Conservation (phyloP, 805 yeast species). For the Blastobotrys americana region DNA sequence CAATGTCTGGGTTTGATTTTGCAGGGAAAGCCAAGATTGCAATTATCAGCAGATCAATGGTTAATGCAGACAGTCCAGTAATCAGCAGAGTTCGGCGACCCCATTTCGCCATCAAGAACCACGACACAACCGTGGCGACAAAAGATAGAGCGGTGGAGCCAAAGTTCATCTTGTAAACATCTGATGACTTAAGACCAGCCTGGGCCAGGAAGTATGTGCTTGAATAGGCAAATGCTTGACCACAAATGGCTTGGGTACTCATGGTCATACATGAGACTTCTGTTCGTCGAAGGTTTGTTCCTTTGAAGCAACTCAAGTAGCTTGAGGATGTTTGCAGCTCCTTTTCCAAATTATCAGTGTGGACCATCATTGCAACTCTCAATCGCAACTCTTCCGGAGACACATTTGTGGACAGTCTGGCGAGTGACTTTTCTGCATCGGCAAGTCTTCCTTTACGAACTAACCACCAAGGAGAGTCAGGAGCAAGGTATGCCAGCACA, state of each 20-base stretch:
- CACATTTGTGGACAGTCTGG: constrained; percentile 25
- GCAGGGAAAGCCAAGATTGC: constrained; percentile 15
- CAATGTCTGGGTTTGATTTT: constrained; percentile 14
- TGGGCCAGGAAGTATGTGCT: constrained; percentile 41
- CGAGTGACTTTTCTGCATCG: constrained; percentile 38
- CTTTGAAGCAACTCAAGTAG: constrained; percentile 41
- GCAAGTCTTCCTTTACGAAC: constrained; percentile 35
- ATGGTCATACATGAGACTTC: constrained; percentile 39
- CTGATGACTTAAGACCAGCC: constrained; percentile 28
- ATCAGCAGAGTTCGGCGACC: constrained; percentile 17
- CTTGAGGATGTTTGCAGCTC: constrained; percentile 18
- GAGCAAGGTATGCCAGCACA: constrained; percentile 36
- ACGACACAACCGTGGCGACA: constrained; percentile 32
- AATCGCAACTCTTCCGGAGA: constrained; percentile 8
- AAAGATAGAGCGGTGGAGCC: constrained; percentile 41
- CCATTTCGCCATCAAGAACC: constrained; percentile 5
- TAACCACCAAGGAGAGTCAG: constrained; percentile 54
- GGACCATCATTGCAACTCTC: constrained; percentile 18
- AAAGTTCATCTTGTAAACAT: constrained; percentile 41
- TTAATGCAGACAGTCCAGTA: constrained; percentile 13
- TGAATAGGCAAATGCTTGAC: constrained; percentile 8
- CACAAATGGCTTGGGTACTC: constrained; percentile 35
- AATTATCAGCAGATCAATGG: constrained; percentile 12
- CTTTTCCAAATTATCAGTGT: constrained; percentile 38
- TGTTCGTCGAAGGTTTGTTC: constrained; percentile 43